Percentiles rank a stretch among this genome's conserved stretches.
Evolutionary conservation across 805 yeast genomes (phyloP).

Genomic region (Candida rishiriensis): DNA sequence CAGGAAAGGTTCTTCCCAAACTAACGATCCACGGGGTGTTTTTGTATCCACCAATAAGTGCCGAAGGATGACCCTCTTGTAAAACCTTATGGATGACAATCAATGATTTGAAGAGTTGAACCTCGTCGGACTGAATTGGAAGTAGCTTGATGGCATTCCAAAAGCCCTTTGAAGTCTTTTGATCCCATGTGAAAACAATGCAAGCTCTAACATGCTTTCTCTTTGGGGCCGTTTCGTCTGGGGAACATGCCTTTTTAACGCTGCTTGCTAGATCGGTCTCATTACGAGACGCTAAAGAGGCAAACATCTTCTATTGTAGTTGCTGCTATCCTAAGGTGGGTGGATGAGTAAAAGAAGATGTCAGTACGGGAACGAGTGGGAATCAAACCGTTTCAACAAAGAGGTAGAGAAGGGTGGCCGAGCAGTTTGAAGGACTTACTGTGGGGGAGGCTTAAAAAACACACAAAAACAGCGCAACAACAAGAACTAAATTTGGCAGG

Average conservation of each 20-base stretch:
- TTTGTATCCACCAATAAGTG: conserved; percentile 72
- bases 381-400: too few species aligned
- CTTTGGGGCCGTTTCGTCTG: conserved; percentile 89
- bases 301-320: too few species aligned
- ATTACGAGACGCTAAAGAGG: conserved; percentile 9
- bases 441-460: too few species aligned
- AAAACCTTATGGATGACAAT: conserved; percentile 84
- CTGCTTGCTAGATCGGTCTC: conserved; percentile 41
- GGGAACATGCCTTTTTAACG: conserved; percentile 78
- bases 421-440: too few species aligned
- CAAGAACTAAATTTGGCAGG: too few species aligned
- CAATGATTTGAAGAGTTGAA: conserved; percentile 81
- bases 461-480: too few species aligned
- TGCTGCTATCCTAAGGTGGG: too few species aligned
- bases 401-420: too few species aligned
- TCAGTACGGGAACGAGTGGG: too few species aligned
- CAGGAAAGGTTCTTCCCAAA: conserved; percentile 51
- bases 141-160: conserved; percentile 79
- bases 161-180: conserved; percentile 73
- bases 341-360: too few species aligned
- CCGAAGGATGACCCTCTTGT: conserved; percentile 96
- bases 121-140: conserved; percentile 77
- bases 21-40: conserved; percentile 76
- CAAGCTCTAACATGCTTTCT: conserved; percentile 95
- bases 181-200: conserved; percentile 96